Evolutionary conservation across 208 protist genomes (phyloP), one percentile per base, ranked within the genome.

Genomic region (Novymonas esmeraldas): DNA sequence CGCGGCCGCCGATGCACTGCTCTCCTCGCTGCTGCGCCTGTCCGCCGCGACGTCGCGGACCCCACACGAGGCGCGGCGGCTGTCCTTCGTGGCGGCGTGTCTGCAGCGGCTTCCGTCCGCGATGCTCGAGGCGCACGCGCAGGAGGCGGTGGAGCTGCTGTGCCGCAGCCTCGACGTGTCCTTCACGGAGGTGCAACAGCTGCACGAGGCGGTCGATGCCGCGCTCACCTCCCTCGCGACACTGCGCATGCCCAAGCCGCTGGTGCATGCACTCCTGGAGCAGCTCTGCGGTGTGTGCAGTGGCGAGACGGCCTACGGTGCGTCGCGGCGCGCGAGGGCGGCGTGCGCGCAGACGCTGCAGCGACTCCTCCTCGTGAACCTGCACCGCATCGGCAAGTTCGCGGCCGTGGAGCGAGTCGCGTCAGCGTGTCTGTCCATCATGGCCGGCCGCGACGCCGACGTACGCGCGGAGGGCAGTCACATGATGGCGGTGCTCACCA

Each of bases 331-430:
- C 14, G 80, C 87, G 5, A 83, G 82, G 51, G 65, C 76, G 31
- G 72, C 56, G 42, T 57, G 90, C 14, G 81, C 74, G 24, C 60
- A 50, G 11, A 76, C 76, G 18, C 62, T 95, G 6, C 68, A 80
- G 45, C 42, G 71, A 16, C 44, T 90, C 6, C 54, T 92, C 10
- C 82, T 91, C 66, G 65, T 46, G 20, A 95, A 95, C 62, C 62
- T 91, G 7, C 90, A 93, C 72, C 87, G 85, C 54, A 86, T 95
- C 66, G 90, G 87, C 20, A 81, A 81, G 71, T 95, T 78, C 55
- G 74, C 70, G 13, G 51, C 82, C 38, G 92, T 93, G 77, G 48
- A 76, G 64, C 73, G 48, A 36, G 73, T 93, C 18, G 48, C 73
- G 11, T 71, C 73, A 16, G 85, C 87, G 0, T 77, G 83, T 13